A percentile compares a stretch with the other conserved stretches of the same genome.
Conservation (phyloP, 169 alveolate genomes). For the Cryptosporidium meleagridis region DNA sequence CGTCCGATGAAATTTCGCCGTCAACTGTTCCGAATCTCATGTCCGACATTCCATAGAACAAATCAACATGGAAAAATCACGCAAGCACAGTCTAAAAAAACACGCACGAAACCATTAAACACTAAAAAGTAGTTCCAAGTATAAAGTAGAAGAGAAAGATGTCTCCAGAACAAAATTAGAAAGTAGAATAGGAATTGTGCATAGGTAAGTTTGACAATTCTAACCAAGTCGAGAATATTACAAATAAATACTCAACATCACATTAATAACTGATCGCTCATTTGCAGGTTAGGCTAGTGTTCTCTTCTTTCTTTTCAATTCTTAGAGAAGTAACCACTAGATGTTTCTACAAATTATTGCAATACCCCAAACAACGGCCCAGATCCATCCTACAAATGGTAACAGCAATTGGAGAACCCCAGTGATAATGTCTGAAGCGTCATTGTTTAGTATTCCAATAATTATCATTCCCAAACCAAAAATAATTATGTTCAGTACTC, state of each 20-base stretch:
- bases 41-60: background rate
- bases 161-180: background rate
- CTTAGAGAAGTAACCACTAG: background rate
- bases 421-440: constrained; percentile 82
- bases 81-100: background rate
- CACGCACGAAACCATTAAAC: background rate
- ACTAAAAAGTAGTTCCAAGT: background rate
- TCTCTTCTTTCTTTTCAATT: background rate
- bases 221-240: background rate
- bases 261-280: background rate
- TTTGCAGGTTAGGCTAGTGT: background rate
- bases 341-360: constrained; percentile 77
- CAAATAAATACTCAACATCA: too few relatives aligned
- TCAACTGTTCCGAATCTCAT: background rate
- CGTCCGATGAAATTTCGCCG: background rate
- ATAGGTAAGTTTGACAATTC: background rate
- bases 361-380: constrained; percentile 88
- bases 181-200: background rate
- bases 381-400: constrained; percentile 86
- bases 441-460: constrained; percentile 82
- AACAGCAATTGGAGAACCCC: constrained; percentile 82
- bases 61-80: background rate
- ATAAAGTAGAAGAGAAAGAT: background rate
- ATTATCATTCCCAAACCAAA: constrained; percentile 85
- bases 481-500: constrained; percentile 80